phyloP scores from a whole-genome alignment of 257 asterid species.

The Lycium barbarum region DNA sequence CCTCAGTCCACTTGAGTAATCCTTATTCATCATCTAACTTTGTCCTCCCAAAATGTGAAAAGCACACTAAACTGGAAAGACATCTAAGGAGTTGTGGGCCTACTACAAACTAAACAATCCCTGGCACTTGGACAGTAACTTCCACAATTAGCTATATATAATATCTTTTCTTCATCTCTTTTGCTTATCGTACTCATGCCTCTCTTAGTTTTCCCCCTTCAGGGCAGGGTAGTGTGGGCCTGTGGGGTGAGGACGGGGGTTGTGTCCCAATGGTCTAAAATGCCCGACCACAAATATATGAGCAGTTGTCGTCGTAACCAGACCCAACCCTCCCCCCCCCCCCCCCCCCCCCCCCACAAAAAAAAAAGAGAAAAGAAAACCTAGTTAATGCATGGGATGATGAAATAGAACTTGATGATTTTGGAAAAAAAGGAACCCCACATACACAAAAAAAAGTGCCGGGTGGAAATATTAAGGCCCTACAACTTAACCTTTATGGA shows the following conservation, averaged over 20 bases:
- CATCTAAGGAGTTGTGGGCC: background rate
- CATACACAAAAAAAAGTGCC: background rate
- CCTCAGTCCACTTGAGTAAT: background rate
- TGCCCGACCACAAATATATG: too few relatives aligned
- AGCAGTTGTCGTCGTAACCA: background rate
- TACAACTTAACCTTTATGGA: constrained; percentile 82
- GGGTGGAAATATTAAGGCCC: constrained; percentile 17
- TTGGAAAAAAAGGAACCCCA: background rate
- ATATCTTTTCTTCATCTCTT: background rate
- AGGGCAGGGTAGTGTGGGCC: background rate
- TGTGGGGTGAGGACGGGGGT: background rate
- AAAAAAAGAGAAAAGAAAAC: background rate
- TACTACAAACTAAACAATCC: background rate
- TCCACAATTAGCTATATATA: background rate
- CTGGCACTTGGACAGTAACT: background rate
- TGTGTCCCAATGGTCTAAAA: constrained; percentile 10
- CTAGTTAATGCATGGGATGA: background rate
- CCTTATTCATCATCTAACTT: background rate
- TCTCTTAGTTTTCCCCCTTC: background rate
- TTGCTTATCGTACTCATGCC: background rate
- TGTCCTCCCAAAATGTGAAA: background rate
- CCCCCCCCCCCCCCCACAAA: background rate
- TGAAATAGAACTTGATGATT: background rate
- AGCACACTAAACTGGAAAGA: background rate
- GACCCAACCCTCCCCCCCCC: background rate